These are phyloP conservation scores for Austroboletus eburneus DNA, from an alignment of 768 basidiomycete species.

Conservation along the genomic window DNA sequence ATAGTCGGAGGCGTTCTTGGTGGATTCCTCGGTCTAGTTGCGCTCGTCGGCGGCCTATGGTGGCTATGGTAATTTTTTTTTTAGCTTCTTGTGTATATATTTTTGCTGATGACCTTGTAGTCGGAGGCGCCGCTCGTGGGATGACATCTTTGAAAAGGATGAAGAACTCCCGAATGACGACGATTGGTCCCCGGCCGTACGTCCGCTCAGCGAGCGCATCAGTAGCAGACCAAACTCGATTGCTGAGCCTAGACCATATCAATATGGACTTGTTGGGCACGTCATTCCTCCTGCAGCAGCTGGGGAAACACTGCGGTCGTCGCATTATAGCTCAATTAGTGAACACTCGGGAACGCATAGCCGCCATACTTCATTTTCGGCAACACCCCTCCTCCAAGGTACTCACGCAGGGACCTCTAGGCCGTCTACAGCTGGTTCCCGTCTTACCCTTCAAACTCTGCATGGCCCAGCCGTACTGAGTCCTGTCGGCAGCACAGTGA, in stretches of 20 bases:
- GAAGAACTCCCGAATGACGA: slow-evolving; percentile 30
- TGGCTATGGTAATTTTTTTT: slow-evolving; percentile 41
- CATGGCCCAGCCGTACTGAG: slow-evolving; percentile 7
- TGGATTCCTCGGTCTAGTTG: slow-evolving; percentile 49
- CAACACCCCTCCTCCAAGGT: slow-evolving; percentile 21
- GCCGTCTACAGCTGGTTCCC: slow-evolving; percentile 44
- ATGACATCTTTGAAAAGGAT: slow-evolving; percentile 46
- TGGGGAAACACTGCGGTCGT: slow-evolving; percentile 31
- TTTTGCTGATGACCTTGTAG: slow-evolving; percentile 26
- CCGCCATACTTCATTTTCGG: slow-evolving; percentile 25
- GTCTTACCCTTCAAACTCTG: slow-evolving; percentile 29
- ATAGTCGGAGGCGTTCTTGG: slow-evolving; percentile 54
- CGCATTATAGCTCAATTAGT: slow-evolving; percentile 24
- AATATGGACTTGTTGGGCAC: slow-evolving; percentile 59
- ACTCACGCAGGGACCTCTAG: slow-evolving; percentile 26
- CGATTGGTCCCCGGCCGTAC: slow-evolving; percentile 12
- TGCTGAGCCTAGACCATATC: slow-evolving; percentile 52
- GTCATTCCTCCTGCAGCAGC: slow-evolving; percentile 27
- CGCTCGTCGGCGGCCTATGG: slow-evolving; percentile 44
- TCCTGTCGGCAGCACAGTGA: slow-evolving; percentile 1
- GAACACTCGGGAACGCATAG: slow-evolving; percentile 20
- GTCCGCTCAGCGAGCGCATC: slow-evolving; percentile 19
- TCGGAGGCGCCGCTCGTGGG: slow-evolving; percentile 44
- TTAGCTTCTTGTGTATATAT: too few species aligned
- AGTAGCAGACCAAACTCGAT: slow-evolving; percentile 27